phyloP scores from a whole-genome alignment of 2,329 filamentous ascomycete genomes.

The Fusarium solani-melongenae region DNA sequence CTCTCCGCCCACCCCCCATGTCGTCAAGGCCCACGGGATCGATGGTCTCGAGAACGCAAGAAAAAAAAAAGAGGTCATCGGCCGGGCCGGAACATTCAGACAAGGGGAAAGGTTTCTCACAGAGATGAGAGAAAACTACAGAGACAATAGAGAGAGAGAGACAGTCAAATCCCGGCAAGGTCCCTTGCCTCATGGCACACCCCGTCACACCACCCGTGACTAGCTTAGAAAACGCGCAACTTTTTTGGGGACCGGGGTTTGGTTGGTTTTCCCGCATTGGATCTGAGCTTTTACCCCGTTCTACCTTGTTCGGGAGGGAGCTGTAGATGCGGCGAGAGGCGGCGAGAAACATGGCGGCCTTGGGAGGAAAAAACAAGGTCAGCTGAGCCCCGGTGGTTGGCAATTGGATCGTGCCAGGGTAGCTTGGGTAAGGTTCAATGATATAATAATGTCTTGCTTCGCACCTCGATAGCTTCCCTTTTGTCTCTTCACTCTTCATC shows the following conservation, averaged over 20 bases:
- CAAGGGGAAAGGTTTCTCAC: neutral
- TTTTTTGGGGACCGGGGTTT: constrained; percentile 6
- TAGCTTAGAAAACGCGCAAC: constrained; percentile 28
- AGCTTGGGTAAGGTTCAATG: constrained; percentile 16
- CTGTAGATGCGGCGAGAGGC: constrained; percentile 17
- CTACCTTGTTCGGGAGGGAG: constrained; percentile 3
- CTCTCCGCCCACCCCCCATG: constrained; percentile 25
- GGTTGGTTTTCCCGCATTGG: neutral
- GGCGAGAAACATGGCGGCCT: neutral
- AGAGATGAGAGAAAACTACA: neutral
- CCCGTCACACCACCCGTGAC: constrained; percentile 39
- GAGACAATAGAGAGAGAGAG: neutral
- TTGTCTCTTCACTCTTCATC: constrained; percentile 6
- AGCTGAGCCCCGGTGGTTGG: constrained; percentile 25
- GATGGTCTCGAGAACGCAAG: constrained; percentile 9
- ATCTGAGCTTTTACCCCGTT: constrained; percentile 1
- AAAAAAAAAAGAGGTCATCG: neutral
- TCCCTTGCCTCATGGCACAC: neutral
- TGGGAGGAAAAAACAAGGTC: constrained; percentile 1
- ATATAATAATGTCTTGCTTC: constrained; percentile 39
- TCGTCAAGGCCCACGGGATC: constrained; percentile 15
- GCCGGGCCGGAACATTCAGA: neutral
- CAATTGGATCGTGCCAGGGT: constrained; percentile 30
- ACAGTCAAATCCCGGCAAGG: neutral
- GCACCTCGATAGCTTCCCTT: neutral